These are phyloP conservation scores for Pyronema omphalodes DNA, from an alignment of 495 filamentous ascomycete genomes.

Conservation along the genomic window DNA sequence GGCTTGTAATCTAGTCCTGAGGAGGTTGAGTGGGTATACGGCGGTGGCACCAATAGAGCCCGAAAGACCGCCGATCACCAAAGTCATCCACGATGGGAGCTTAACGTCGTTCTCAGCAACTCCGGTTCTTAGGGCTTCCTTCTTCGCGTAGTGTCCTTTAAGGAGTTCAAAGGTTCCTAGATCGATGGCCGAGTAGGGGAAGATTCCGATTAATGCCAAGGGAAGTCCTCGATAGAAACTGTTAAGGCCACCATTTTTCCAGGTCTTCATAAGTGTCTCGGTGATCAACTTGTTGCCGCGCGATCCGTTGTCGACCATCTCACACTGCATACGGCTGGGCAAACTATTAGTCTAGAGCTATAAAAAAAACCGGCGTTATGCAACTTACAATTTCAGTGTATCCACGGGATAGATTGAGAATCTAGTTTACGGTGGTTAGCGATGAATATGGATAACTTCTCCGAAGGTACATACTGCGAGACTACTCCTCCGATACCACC, in stretches of 20 bases:
- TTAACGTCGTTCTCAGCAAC: constrained; percentile 77
- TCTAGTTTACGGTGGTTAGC: constrained; percentile 25
- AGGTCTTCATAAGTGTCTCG: constrained; percentile 69
- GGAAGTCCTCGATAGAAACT: constrained; percentile 83
- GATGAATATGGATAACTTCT: constrained; percentile 6
- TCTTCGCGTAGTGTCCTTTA: constrained; percentile 50
- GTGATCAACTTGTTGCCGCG: constrained; percentile 71
- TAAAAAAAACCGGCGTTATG: constrained; percentile 2
- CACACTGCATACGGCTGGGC: constrained; percentile 73
- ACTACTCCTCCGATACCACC: constrained; percentile 82
- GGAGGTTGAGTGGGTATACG: constrained; percentile 89
- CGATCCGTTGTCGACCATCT: constrained; percentile 67
- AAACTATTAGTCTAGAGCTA: background rate
- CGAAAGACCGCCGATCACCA: constrained; percentile 76
- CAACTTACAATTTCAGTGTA: constrained; percentile 76
- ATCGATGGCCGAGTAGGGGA: constrained; percentile 94
- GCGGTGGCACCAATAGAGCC: constrained; percentile 84
- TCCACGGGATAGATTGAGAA: constrained; percentile 93
- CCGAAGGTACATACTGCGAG: constrained; percentile 47
- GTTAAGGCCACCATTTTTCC: constrained; percentile 48
- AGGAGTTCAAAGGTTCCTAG: constrained; percentile 86
- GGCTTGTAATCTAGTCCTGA: constrained; percentile 82
- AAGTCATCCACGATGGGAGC: constrained; percentile 73
- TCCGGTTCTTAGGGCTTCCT: constrained; percentile 48
- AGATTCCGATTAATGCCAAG: constrained; percentile 86